Evolutionary conservation across 768 basidiomycete genomes (phyloP).

Genomic region (Suillus sp.): DNA sequence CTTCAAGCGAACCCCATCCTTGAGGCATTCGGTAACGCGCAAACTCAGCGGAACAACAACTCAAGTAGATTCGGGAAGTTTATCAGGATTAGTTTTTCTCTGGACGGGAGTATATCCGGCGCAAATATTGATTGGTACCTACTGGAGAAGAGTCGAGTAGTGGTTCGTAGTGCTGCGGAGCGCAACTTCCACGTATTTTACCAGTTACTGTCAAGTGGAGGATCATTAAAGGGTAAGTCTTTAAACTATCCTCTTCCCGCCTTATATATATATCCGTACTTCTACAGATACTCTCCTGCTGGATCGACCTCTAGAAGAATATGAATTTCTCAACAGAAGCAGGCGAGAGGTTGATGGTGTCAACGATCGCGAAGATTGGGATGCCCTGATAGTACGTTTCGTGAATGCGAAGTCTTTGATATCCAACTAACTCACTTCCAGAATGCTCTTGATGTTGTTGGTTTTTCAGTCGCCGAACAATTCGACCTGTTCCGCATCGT

Average conservation of each 20-base stretch:
- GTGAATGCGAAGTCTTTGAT: constrained; percentile 39
- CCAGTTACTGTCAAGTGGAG: constrained; percentile 82
- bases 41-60: constrained; percentile 97
- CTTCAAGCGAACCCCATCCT: constrained; percentile 96
- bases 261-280: constrained; percentile 16
- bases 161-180: constrained; percentile 84
- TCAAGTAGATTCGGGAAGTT: constrained; percentile 99
- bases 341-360: constrained; percentile 93
- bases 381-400: constrained; percentile 48
- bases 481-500: constrained; percentile 92
- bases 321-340: constrained; percentile 90
- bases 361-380: constrained; percentile 90
- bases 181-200: constrained; percentile 98
- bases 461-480: constrained; percentile 84
- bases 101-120: constrained; percentile 92
- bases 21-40: constrained; percentile 98
- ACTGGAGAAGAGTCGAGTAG: constrained; percentile 95
- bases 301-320: constrained; percentile 73
- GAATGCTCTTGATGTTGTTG: constrained; percentile 87
- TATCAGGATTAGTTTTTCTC: constrained; percentile 91
- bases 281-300: constrained; percentile 70
- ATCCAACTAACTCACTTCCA: constrained; percentile 30
- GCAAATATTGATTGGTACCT: constrained; percentile 99
- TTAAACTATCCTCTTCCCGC: neutral
- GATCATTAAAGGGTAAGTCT: constrained; percentile 63